Conservation (phyloP, 2,329 filamentous ascomycete species). For the Colletotrichum gloeosporioides region DNA sequence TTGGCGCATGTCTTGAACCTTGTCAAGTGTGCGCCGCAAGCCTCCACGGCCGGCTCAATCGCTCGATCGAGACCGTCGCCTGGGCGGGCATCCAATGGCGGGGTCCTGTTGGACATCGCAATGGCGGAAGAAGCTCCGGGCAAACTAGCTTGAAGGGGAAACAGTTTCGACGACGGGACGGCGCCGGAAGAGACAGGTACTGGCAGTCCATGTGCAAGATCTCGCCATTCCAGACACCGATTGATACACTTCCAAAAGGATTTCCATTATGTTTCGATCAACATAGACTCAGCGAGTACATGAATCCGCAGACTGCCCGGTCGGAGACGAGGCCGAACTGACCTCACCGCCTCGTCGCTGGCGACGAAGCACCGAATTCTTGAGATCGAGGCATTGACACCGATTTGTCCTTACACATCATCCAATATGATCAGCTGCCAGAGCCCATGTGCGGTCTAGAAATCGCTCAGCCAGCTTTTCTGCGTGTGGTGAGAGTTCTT, state of each 20-base stretch:
- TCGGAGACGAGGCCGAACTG: not conserved
- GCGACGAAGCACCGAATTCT: not conserved
- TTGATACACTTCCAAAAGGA: not conserved
- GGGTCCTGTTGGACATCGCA: not conserved
- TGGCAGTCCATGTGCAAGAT: not conserved
- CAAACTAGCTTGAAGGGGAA: not conserved
- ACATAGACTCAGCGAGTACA: not conserved
- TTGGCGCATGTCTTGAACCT: not conserved
- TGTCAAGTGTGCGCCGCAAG: not conserved
- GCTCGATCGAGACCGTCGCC: not conserved
- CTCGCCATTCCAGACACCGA: not conserved
- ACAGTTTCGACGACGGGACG: not conserved
- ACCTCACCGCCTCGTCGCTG: not conserved
- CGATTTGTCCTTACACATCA: not conserved
- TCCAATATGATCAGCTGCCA: rapidly evolving
- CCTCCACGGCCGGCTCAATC: not conserved
- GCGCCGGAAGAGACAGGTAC: not conserved
- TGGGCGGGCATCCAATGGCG: not conserved
- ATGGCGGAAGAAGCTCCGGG: not conserved
- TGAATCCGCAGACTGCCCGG: not conserved
- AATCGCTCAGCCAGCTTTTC: not conserved
- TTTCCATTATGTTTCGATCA: not conserved
- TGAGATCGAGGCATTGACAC: not conserved
- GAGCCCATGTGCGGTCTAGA: not conserved
- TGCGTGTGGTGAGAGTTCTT: not conserved